A percentile compares a stretch with the other conserved stretches of the same genome.
Conservation (phyloP, 306 rosid species). For the Begonia loranthoides region DNA sequence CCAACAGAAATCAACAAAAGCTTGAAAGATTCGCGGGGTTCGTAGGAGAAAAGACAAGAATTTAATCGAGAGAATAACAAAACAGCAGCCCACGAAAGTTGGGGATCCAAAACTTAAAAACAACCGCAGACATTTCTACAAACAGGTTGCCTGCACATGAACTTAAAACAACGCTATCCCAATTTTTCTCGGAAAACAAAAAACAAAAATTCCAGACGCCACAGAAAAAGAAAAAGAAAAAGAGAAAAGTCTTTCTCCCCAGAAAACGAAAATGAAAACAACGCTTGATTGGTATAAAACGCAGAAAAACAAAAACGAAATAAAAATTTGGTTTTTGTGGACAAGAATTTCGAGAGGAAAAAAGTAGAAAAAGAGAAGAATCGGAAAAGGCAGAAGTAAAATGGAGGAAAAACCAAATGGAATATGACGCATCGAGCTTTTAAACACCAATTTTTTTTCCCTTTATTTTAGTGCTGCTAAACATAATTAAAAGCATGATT, state of each 20-base stretch:
- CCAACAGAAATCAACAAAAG: too few relatives aligned
- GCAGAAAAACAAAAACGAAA: not conserved
- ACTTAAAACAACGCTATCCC: too few relatives aligned
- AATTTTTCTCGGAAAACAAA: too few relatives aligned
- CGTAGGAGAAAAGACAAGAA: too few relatives aligned
- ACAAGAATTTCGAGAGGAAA: slow-evolving; percentile 11
- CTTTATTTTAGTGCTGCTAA: too few relatives aligned
- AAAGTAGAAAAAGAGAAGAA: slow-evolving; percentile 3
- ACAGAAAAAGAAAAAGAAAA: not conserved
- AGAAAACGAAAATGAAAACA: not conserved
- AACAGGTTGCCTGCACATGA: too few relatives aligned
- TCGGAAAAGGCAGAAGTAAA: slow-evolving; percentile 1
- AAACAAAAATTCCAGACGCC: not conserved
- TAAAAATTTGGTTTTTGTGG: slow-evolving; percentile 7
- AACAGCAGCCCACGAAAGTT: too few relatives aligned
- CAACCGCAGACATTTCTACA: too few relatives aligned
- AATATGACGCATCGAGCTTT: not conserved
- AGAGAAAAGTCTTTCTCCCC: not conserved
- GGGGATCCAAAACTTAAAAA: too few relatives aligned
- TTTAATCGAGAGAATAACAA: too few relatives aligned
- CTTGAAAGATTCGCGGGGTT: too few relatives aligned
- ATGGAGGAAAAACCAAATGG: not conserved
- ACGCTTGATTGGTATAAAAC: slow-evolving; percentile 1
- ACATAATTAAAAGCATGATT: too few relatives aligned
- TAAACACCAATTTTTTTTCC: not conserved